Evolutionary conservation across 768 basidiomycete species (phyloP), one percentile per base, ranked within the genome.

Genomic region (Baorangia bicolor): DNA sequence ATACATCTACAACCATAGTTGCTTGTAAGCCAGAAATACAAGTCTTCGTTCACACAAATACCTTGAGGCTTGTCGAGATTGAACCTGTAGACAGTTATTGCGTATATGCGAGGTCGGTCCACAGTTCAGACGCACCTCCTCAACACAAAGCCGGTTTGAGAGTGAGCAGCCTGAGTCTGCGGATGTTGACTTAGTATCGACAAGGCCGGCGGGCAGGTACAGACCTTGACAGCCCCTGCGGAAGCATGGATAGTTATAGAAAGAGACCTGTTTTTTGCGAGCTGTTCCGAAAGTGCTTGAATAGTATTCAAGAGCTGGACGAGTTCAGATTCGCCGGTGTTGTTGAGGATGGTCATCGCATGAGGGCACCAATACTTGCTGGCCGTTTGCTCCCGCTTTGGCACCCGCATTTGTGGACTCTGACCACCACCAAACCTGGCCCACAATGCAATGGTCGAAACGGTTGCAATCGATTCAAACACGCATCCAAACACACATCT

Each of bases 81-180:
- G 75, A 90, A 98, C 55, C 94, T 69, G 45, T 48, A 9, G 41
- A 44, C 20, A 13, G 14, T 67, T 9, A 55, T 10, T 31, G 8
- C 37, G n/a, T 21, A 20, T 40, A 30, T 38, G n/a, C 46, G 18
- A 28, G n/a, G 28, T 31, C 35, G 28, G 10, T 12, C 7, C 20
- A 25, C 16, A 35, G 27, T 49, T 51, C 42, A 21, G 37, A 75
- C 82, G 30, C 59, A 87, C 88, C 88, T 81, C 57, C 95, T 81
- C 39, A 98, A 73, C 10, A 95, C 93, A 71, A 95, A 98, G 2
- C 96, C 95, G 1, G 92, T 90, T 61, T 94, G 90, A 20, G 89
- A 83, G 71, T 98, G 92, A 7, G 92, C 77, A 7, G 95, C 91
- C 73, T 96, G 93, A 14, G 81, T 83, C 92, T 94, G 70, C 33